Base-by-base conservation (phyloP, 352 stramenopile species). In the Pseudoperonospora humuli region DNA sequence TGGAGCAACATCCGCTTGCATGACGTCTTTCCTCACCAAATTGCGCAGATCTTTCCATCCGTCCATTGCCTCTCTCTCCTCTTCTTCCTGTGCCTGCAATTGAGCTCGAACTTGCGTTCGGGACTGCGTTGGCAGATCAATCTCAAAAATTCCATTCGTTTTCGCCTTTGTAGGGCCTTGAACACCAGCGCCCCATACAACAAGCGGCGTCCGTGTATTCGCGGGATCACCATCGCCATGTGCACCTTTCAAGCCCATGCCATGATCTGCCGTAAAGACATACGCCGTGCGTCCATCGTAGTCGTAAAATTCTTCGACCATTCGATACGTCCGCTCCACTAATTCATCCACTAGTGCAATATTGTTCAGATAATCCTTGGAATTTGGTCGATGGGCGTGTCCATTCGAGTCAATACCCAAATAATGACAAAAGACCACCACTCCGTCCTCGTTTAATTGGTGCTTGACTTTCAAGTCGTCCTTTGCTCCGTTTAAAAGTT, bases 321-420 rank as follows among this genome's bases (percentile, higher is more conserved):
- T 45, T 0, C 48, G 50, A 28, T 75, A 37, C 2, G 67, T 73
- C 28, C 77, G 76, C 35, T 86, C 70, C 5, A 91, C 77, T 5
- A 89, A 36, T 35, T 80, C 70, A 52, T 93, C 81, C 23, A 93
- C 79, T 4, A 88, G 57, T 13, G 72, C 78, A 40, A 91, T 89
- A 53, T 93, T 93, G 26, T 79, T 57, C n/a, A 90, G 50, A 59
- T 93, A 91, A 33, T 91, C 70, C 20, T 53, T 59, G 9, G 81
- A 87, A 29, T 78, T 66, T 1, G 81, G 81, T 18, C 81, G 78
- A 64, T 90, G 74, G 14, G 76, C 78, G 45, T 93, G 81, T 26
- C 81, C 81, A 59, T 93, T 93, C 19, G 78, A 86, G 51, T 93
- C 81, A 41, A 91, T 88, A 36, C 81, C 81, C 17, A 93, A 64